Conservation (phyloP, 345 rosid genomes). For the Arabis hirsuta region DNA sequence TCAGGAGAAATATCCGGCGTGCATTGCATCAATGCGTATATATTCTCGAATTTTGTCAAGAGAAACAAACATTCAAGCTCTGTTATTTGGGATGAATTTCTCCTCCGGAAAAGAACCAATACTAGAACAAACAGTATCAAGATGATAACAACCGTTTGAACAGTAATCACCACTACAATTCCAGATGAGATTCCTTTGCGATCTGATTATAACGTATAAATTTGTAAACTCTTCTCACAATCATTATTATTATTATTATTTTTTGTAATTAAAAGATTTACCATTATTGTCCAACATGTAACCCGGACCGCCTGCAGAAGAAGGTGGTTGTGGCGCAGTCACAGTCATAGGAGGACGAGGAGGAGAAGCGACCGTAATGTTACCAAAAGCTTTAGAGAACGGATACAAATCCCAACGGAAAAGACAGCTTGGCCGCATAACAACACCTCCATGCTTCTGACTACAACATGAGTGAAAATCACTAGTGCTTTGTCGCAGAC, state of each 20-base stretch:
- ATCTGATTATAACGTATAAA: no score
- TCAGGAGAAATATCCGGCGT: conserved; percentile 8
- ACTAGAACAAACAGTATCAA: conserved; percentile 1
- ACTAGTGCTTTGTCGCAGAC: neutral
- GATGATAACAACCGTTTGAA: neutral
- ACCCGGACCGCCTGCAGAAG: no score
- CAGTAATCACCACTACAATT: no score
- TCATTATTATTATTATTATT: no score
- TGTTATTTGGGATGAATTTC: neutral
- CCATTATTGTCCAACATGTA: no score
- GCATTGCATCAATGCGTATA: conserved; percentile 34
- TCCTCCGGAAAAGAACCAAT: neutral
- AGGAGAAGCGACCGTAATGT: neutral
- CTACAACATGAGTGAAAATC: conserved; percentile 16
- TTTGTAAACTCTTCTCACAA: no score
- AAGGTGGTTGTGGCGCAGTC: no score
- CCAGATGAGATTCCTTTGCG: no score
- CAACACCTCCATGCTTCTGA: conserved; percentile 21
- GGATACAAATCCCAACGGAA: conserved; percentile 23
- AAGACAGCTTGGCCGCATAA: conserved; percentile 18
- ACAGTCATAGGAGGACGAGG: neutral
- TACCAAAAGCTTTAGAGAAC: conserved; percentile 13
- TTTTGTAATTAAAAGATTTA: no score
- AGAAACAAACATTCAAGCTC: neutral
- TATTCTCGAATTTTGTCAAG: neutral